These are phyloP conservation scores for Vaccinium vitisidaea DNA, from an alignment of 148 eudicot genomes.

Conservation along the genomic window DNA sequence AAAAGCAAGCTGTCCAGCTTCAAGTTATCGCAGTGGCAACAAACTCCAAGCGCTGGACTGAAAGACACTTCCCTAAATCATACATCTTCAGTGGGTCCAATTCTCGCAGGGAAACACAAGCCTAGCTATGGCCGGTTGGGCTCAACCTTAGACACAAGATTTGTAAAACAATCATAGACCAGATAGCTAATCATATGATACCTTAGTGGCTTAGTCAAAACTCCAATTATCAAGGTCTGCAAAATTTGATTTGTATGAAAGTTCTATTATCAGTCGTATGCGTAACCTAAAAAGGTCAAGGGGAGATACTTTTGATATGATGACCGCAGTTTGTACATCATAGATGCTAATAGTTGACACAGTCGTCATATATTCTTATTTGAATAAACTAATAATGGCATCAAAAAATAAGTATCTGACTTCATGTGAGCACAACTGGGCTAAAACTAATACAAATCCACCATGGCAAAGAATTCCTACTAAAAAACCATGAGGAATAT, in stretches of 20 bases:
- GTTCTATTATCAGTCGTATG: not conserved
- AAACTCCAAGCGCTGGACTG: not conserved
- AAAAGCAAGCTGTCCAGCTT: not conserved
- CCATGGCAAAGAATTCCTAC: not conserved
- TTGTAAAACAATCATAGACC: not conserved
- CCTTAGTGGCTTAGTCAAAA: not conserved
- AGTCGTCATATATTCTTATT: not conserved
- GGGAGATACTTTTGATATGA: not conserved
- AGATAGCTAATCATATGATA: not conserved
- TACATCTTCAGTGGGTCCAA: not conserved
- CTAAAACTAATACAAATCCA: not conserved
- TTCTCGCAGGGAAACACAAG: not conserved
- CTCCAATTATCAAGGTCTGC: too few relatives aligned
- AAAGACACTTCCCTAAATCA: not conserved
- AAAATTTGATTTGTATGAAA: not conserved
- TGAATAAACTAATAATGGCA: not conserved
- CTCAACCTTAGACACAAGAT: not conserved
- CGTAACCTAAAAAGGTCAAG: not conserved
- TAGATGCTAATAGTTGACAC: not conserved
- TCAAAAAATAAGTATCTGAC: not conserved
- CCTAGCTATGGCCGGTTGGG: not conserved
- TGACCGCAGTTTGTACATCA: not conserved
- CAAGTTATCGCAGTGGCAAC: not conserved
- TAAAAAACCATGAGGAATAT: not conserved
- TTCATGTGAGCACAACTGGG: not conserved